A percentile compares a stretch with the other conserved stretches of the same genome.
phyloP scores from a whole-genome alignment of 306 rosid genomes.

The Fragaria nilgerrensis region DNA sequence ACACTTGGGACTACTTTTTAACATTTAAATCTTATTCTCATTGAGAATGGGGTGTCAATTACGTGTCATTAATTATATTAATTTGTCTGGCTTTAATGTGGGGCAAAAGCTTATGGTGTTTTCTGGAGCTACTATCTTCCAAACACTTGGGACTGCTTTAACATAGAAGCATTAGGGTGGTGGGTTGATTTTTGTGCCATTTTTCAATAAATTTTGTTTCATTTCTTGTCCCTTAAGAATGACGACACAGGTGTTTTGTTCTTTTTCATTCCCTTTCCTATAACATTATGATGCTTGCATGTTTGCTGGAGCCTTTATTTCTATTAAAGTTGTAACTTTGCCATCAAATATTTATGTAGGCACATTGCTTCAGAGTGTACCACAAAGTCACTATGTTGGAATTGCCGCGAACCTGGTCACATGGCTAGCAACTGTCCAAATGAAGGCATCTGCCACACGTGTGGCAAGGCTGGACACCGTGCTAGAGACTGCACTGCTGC shows the following conservation, averaged over 20 bases:
- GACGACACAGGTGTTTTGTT: not conserved
- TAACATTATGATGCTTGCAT: not conserved
- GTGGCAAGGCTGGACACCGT: conserved; percentile 94
- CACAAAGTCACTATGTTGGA: conserved; percentile 94
- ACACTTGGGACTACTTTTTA: conserved; percentile 7
- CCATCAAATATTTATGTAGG: conserved; percentile 40
- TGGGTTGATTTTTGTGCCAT: not conserved
- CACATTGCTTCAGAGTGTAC: conserved; percentile 97
- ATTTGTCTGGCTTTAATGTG: not conserved
- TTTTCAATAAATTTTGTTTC: not conserved
- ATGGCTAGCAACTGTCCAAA: conserved; percentile 90
- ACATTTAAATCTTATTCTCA: not conserved
- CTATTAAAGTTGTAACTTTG: not conserved
- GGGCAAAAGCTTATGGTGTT: not conserved
- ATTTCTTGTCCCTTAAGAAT: not conserved
- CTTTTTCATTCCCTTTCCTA: not conserved
- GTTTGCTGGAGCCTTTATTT: not conserved
- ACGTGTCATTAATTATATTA: not conserved
- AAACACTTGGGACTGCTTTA: not conserved
- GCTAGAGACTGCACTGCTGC: conserved; percentile 93
- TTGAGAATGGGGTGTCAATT: not conserved
- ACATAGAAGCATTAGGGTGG: not conserved
- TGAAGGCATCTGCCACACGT: conserved; percentile 97
- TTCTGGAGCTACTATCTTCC: not conserved
- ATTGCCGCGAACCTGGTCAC: conserved; percentile 97